Percentiles rank a stretch among this genome's conserved stretches.
These are phyloP conservation scores for grape (Vitis vinifera) DNA, from an alignment of 164 flowering plant genomes.

Conservation along the genomic window ASM3070453v1 NC_081805.1:1833001-1833500, in stretches of 20 bases:
- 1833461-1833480: constrained; percentile 64
- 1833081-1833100: constrained; percentile 62
- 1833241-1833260: constrained; percentile 55
- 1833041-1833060: constrained; percentile 61
- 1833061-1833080: constrained; percentile 62
- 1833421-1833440: constrained; percentile 53
- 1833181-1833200: constrained; percentile 59
- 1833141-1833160: constrained; percentile 82
- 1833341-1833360: constrained; percentile 71
- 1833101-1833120: constrained; percentile 60
- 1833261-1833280: constrained; percentile 49
- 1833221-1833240: constrained; percentile 87
- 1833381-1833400: constrained; percentile 72
- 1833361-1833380: constrained; percentile 72
- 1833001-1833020: constrained; percentile 63
- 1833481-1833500: constrained; percentile 67
- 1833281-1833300: constrained; percentile 85
- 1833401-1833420: constrained; percentile 64
- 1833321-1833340: constrained; percentile 73
- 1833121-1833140: constrained; percentile 68
- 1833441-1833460: constrained; percentile 86
- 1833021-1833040: constrained; percentile 67
- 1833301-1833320: constrained; percentile 62
- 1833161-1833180: constrained; percentile 66
- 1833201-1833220: constrained; percentile 71